These are phyloP conservation scores for Naganishia randhawae DNA, from an alignment of 768 basidiomycete species.

Conservation along the genomic window DNA sequence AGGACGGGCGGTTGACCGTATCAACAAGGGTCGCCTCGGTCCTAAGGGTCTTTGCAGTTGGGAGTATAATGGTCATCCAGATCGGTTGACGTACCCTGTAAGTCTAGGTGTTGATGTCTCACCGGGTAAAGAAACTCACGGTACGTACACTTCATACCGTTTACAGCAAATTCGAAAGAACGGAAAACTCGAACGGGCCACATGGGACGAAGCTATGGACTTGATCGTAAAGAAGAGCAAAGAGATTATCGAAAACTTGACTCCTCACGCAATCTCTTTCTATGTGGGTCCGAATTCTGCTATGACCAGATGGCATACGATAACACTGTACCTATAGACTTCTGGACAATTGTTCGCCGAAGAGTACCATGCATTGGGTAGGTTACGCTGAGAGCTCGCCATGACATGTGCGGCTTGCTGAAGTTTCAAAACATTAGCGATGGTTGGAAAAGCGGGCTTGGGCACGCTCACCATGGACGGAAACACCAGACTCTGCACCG, in stretches of 20 bases:
- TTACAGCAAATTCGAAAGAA: conserved; percentile 35
- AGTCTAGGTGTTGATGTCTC: background rate
- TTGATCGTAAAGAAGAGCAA: conserved; percentile 36
- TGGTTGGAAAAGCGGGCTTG: conserved; percentile 33
- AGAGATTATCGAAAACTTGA: conserved; percentile 32
- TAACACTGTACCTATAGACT: conserved; percentile 11
- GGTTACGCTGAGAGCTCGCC: background rate
- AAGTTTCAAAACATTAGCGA: conserved; percentile 7
- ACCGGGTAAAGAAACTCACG: too few species aligned
- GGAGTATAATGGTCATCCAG: conserved; percentile 29
- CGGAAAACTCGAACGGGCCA: conserved; percentile 33
- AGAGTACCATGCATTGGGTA: conserved; percentile 37
- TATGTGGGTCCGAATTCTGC: conserved; percentile 23
- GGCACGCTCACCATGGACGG: conserved; percentile 38
- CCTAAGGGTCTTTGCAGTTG: conserved; percentile 37
- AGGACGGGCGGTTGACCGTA: conserved; percentile 31
- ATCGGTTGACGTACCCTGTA: conserved; percentile 34
- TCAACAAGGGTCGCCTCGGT: conserved; percentile 38
- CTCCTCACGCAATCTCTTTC: conserved; percentile 36
- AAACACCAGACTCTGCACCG: conserved; percentile 38
- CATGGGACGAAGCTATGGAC: conserved; percentile 36
- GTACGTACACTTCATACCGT: background rate
- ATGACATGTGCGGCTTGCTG: background rate
- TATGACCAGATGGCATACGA: background rate
- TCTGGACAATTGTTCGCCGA: conserved; percentile 38